phyloP scores from a whole-genome alignment of 108 stramenopile species.

The Aurantiochytrium sp. region DNA sequence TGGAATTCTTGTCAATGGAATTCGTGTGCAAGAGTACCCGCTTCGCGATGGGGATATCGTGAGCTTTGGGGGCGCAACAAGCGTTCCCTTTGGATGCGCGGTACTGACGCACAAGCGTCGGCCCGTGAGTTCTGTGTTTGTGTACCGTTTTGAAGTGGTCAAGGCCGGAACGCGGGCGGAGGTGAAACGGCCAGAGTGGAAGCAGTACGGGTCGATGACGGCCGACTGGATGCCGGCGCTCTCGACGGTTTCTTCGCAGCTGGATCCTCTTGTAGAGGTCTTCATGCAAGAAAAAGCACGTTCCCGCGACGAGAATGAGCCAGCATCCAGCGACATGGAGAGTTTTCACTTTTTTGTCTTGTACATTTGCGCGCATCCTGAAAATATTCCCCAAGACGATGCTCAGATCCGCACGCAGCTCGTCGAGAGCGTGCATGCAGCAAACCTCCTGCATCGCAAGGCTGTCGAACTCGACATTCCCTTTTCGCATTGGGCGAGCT shows the following conservation, averaged over 20 bases:
- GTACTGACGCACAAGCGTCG: conserved; percentile 10
- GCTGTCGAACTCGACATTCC: not conserved
- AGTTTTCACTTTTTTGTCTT: not conserved
- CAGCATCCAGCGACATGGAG: not conserved
- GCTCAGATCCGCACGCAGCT: not conserved
- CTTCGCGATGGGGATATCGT: not conserved
- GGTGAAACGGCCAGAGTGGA: not conserved
- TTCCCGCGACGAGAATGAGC: not conserved
- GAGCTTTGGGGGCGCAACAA: not conserved
- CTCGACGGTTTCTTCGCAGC: not conserved
- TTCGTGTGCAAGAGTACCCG: not conserved
- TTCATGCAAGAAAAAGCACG: not conserved
- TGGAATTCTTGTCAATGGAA: not conserved
- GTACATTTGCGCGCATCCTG: not conserved
- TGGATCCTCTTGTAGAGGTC: not conserved
- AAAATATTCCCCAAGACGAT: not conserved
- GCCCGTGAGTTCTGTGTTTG: not conserved
- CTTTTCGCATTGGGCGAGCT: conserved; percentile 2
- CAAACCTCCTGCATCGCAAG: not conserved
- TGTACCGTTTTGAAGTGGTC: not conserved
- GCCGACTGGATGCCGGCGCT: not conserved
- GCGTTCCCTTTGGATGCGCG: not conserved
- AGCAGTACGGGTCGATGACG: not conserved
- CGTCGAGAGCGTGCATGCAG: not conserved
- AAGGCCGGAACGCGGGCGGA: no score